Evolutionary conservation across 139 green algal species (phyloP), one percentile per base, ranked within the genome.

Genomic region (Chlamydomonas eustigma): DNA sequence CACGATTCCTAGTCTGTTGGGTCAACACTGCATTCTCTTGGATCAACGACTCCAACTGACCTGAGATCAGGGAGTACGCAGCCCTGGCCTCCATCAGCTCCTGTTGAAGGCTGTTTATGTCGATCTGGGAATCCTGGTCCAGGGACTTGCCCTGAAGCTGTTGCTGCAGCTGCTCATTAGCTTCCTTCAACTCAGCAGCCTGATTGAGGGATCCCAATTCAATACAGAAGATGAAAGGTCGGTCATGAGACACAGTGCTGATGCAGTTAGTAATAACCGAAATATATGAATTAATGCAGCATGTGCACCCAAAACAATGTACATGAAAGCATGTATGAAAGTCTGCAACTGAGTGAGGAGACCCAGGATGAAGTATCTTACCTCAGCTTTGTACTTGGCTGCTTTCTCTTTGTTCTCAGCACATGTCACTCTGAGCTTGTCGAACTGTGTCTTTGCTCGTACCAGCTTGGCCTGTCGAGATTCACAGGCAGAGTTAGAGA

Each of bases 61-160:
- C 65, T 28, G 65, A 72, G 12, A 34, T 34, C 28, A 37, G 65
- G 4, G 18, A 37, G 65, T 72, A 72, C 22, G 65, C 65, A 33
- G n/a, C 8, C 65, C 65, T 5, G 4, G 65, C 65, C 65, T 72
- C 65, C 34, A 4, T 34, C 65, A 72, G 65, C 65, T 72, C 22
- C 65, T 39, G 33, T 25, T 72, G 28, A 33, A 72, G 44, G 18
- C 44, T 18, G 18, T 12, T 28, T 58, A 12, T 12, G 44, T 12
- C 12, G 44, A 58, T 18, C 44, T 58, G 44, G 44, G 12, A 12
- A 12, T 58, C 44, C 44, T 28, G 44, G 12, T 28, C 44, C 44
- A 28, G 44, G 18, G 44, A 58, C 12, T 58, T 18, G 6, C 34
- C 4, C 6, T 8, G n/a, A 22, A 68, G 52, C 52, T 68, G 52